phyloP scores from a whole-genome alignment of 768 basidiomycete species.

The Leccinum variicolor region DNA sequence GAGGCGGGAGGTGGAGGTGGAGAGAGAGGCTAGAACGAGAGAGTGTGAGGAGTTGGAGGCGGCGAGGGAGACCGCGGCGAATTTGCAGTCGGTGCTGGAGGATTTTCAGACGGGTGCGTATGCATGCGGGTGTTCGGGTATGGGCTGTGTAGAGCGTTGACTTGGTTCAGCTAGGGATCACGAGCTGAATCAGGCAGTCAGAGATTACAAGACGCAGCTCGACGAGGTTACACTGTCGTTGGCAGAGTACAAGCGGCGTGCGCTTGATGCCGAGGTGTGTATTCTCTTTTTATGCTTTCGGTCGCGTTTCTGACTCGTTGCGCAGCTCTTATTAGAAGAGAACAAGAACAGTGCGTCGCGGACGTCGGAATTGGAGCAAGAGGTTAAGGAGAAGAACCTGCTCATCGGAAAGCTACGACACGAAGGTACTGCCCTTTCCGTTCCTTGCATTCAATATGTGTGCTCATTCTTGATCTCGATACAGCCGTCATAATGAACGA shows the following conservation, averaged over 20 bases:
- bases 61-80: slow-evolving; percentile 72
- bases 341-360: slow-evolving; percentile 60
- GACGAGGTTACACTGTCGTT: slow-evolving; percentile 66
- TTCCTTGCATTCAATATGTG: slow-evolving; percentile 1
- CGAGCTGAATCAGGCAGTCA: slow-evolving; percentile 81
- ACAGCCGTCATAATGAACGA: slow-evolving; percentile 95
- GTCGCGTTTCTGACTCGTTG: slow-evolving; percentile 2
- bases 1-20: slow-evolving; percentile 64
- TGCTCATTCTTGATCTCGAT: neutral
- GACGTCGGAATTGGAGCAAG: slow-evolving; percentile 76
- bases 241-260: slow-evolving; percentile 89
- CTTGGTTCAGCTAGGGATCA: slow-evolving; percentile 72
- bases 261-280: slow-evolving; percentile 79
- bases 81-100: slow-evolving; percentile 88
- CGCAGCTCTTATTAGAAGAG: slow-evolving; percentile 73
- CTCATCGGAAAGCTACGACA: slow-evolving; percentile 94
- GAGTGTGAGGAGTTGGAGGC: slow-evolving; percentile 55
- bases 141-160: slow-evolving; percentile 1
- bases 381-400: slow-evolving; percentile 93
- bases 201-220: slow-evolving; percentile 77
- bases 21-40: slow-evolving; percentile 55
- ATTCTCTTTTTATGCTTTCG: neutral
- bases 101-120: slow-evolving; percentile 90
- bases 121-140: neutral
- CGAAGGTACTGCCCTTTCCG: slow-evolving; percentile 61